phyloP scores from a whole-genome alignment of 257 asterid species.

The Solanum dulcamara region DNA sequence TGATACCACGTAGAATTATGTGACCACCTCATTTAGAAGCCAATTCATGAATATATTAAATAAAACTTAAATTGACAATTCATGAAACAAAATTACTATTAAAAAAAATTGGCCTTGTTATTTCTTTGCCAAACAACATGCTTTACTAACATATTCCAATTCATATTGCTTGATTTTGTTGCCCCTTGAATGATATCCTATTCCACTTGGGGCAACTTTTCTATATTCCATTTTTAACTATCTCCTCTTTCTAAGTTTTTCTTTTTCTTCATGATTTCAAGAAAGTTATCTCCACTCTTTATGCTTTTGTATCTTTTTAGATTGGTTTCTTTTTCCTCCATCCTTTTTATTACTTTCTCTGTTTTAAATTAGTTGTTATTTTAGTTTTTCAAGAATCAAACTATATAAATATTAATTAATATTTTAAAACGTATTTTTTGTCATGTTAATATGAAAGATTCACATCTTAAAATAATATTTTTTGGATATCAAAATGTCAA shows the following conservation, averaged over 20 bases:
- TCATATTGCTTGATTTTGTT: neutral
- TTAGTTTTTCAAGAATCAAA: neutral
- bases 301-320: neutral
- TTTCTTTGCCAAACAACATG: neutral
- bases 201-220: neutral
- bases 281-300: neutral
- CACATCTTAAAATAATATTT: neutral
- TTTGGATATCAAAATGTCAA: neutral
- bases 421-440: neutral
- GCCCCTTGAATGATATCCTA: neutral
- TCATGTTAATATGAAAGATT: neutral
- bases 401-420: neutral
- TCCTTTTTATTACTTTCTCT: neutral
- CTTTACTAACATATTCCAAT: neutral
- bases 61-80: too few relatives aligned
- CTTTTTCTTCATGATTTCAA: neutral
- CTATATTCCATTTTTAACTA: neutral
- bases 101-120: too few relatives aligned
- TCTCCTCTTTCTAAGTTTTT: neutral
- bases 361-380: neutral
- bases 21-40: too few relatives aligned
- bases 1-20: neutral
- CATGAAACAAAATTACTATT: too few relatives aligned
- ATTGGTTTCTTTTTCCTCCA: neutral
- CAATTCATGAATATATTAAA: too few relatives aligned